Percentiles rank a stretch among this genome's conserved stretches.
phyloP scores from a whole-genome alignment of 768 basidiomycete genomes.

The Tricholoma saponaceum region DNA sequence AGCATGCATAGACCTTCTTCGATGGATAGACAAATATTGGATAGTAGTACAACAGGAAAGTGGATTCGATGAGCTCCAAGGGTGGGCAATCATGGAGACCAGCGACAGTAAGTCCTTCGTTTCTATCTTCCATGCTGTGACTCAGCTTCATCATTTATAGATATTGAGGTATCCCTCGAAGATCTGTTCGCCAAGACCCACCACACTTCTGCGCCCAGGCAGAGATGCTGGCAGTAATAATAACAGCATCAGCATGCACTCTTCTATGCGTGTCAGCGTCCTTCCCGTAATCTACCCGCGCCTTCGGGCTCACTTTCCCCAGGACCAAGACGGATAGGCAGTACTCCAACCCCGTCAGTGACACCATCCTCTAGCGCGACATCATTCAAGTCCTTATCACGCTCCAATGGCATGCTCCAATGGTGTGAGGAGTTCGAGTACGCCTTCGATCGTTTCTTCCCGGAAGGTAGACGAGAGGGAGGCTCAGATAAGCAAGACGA shows the following conservation, averaged over 20 bases:
- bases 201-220: slow-evolving; percentile 13
- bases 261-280: slow-evolving; percentile 38
- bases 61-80: slow-evolving; percentile 82
- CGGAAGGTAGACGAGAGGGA: neutral
- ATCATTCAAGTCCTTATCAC: slow-evolving; percentile 46
- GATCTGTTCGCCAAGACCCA: slow-evolving; percentile 48
- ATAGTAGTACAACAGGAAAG: slow-evolving; percentile 63
- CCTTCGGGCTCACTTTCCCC: slow-evolving; percentile 3
- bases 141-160: slow-evolving; percentile 31
- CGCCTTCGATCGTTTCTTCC: slow-evolving; percentile 1
- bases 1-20: slow-evolving; percentile 58
- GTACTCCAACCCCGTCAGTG: slow-evolving; percentile 2
- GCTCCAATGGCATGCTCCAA: slow-evolving; percentile 25
- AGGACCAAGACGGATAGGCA: slow-evolving; percentile 6
- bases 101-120: slow-evolving; percentile 49
- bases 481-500: slow-evolving; percentile 10
- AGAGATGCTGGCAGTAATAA: slow-evolving; percentile 38
- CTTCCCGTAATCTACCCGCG: slow-evolving; percentile 28
- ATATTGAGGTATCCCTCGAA: slow-evolving; percentile 75
- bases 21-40: slow-evolving; percentile 81
- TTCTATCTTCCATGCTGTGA: neutral
- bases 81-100: slow-evolving; percentile 88
- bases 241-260: slow-evolving; percentile 35
- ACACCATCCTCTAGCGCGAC: slow-evolving; percentile 23
- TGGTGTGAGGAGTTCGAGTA: slow-evolving; percentile 23